A percentile compares a stretch with the other conserved stretches of the same genome.
phyloP scores from a whole-genome alignment of 177 flowering plant species.

The Tripterygium wilfordii region DNA sequence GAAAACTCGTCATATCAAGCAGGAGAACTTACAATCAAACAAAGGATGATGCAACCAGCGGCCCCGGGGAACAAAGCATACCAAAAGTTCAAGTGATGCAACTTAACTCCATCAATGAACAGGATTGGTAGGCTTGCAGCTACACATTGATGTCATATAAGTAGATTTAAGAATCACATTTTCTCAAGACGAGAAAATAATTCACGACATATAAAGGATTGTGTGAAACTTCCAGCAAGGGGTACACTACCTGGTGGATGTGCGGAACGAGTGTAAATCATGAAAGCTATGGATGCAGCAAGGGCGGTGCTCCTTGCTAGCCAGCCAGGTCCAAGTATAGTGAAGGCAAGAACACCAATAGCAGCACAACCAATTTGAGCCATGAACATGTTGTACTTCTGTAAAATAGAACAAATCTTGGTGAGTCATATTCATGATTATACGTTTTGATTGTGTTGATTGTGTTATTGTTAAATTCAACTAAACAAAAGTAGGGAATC shows the following conservation, averaged over 20 bases:
- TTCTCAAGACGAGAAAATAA: too few relatives aligned
- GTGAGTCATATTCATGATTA: too few relatives aligned
- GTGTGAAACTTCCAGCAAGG: not conserved
- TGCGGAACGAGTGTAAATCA: constrained; percentile 57
- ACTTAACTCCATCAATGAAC: constrained; percentile 86
- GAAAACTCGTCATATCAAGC: too few relatives aligned
- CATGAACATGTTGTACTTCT: constrained; percentile 93
- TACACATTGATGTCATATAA: constrained; percentile 16
- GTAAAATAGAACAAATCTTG: constrained; percentile 12
- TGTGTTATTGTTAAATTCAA: too few relatives aligned
- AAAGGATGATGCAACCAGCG: constrained; percentile 71
- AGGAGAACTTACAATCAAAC: constrained; percentile 62
- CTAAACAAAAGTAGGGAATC: too few relatives aligned
- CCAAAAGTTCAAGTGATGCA: constrained; percentile 74
- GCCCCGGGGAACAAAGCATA: constrained; percentile 93
- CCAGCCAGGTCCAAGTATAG: constrained; percentile 80
- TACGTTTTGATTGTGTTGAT: too few relatives aligned
- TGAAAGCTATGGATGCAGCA: constrained; percentile 80
- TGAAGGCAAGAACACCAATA: constrained; percentile 71
- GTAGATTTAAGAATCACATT: not conserved
- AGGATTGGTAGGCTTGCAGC: constrained; percentile 92
- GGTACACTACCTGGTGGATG: constrained; percentile 83
- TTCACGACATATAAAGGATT: not conserved
- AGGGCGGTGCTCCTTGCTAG: constrained; percentile 74
- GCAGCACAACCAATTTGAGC: constrained; percentile 95